Evolutionary conservation across 2,329 filamentous ascomycete genomes (phyloP).

Genomic region (Aspergillus quadricinctus): DNA sequence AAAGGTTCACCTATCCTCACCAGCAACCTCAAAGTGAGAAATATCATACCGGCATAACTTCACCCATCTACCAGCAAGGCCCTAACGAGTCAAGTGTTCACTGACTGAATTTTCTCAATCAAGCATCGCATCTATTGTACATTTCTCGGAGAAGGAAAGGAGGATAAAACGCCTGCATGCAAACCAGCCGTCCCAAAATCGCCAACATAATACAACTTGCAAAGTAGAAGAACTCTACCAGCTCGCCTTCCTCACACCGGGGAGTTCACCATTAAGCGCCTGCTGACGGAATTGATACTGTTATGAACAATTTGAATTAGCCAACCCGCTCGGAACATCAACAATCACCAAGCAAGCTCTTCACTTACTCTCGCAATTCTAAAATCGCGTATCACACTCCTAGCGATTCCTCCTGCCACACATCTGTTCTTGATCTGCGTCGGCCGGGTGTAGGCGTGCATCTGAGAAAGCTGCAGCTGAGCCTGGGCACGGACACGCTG

Average conservation of each 20-base stretch:
- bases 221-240: slow-evolving; percentile 59
- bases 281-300: slow-evolving; percentile 93
- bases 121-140: slow-evolving; percentile 10
- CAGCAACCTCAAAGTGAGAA: background rate
- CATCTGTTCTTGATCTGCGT: slow-evolving; percentile 95
- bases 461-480: slow-evolving; percentile 86
- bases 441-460: slow-evolving; percentile 91
- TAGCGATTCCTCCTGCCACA: slow-evolving; percentile 81
- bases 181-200: slow-evolving; percentile 16
- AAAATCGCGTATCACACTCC: slow-evolving; percentile 90
- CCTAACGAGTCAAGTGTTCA: background rate
- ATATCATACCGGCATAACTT: background rate
- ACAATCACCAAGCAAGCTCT: background rate
- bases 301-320: slow-evolving; percentile 17
- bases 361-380: slow-evolving; percentile 81
- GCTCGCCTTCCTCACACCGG: slow-evolving; percentile 92
- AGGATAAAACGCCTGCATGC: slow-evolving; percentile 24
- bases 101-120: background rate
- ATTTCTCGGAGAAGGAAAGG: slow-evolving; percentile 6
- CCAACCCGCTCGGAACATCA: background rate
- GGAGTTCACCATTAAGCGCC: slow-evolving; percentile 77
- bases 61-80: background rate
- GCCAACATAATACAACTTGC: slow-evolving; percentile 12
- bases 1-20: background rate
- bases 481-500: slow-evolving; percentile 80